Conservation (phyloP, 2,329 filamentous ascomycete genomes). For the Emydomyces testavorans region DNA sequence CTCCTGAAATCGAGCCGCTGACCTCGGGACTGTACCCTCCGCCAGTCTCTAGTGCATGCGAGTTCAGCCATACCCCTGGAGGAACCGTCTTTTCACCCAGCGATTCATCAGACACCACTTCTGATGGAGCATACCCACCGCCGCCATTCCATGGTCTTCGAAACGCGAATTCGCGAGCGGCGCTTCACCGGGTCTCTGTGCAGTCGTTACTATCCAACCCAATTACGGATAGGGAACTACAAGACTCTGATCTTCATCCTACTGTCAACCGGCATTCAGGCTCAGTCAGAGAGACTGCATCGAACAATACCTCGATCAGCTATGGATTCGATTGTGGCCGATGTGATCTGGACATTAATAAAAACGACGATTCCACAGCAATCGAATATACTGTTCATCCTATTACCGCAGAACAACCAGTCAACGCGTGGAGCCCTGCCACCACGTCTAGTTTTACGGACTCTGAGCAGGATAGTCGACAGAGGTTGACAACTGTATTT, state of each 20-base stretch:
- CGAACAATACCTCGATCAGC: constrained; percentile 27
- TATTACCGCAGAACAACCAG: constrained; percentile 3
- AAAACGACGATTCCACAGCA: constrained; percentile 58
- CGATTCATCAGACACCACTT: constrained; percentile 5
- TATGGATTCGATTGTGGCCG: constrained; percentile 64
- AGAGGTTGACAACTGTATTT: constrained; percentile 41
- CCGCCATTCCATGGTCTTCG: background rate
- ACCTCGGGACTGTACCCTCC: background rate
- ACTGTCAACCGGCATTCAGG: background rate
- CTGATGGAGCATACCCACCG: constrained; percentile 4
- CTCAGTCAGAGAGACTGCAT: background rate
- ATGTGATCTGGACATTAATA: constrained; percentile 56
- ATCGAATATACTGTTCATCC: constrained; percentile 31
- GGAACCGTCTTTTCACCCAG: constrained; percentile 2
- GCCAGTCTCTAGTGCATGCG: background rate
- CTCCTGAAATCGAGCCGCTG: background rate
- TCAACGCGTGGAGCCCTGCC: background rate
- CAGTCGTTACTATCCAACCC: constrained; percentile 51
- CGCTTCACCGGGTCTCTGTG: constrained; percentile 49
- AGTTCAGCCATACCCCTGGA: background rate
- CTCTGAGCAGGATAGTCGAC: constrained; percentile 40
- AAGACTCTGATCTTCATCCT: background rate
- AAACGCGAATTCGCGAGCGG: constrained; percentile 23
- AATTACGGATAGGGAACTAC: background rate
- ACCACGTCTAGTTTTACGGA: constrained; percentile 25